Base-by-base conservation (phyloP, 2,329 filamentous ascomycete species). In the Aspergillus glaucus region DNA sequence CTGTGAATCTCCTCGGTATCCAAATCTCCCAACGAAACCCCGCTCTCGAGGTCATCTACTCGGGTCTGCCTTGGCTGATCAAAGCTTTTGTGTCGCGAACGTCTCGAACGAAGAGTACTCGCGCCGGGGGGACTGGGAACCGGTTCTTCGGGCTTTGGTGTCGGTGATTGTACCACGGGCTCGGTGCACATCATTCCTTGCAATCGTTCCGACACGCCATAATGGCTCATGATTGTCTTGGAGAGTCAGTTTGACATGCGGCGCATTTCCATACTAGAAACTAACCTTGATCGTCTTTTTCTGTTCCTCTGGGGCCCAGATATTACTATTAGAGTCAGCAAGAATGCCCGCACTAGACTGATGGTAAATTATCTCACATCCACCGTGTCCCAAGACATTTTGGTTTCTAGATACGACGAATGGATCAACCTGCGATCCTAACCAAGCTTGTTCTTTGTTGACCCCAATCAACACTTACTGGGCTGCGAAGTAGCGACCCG, bases 191-290 rank as follows among this genome's bases (percentile, higher is more conserved):
- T 84, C 60, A 88, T 72, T 5, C 78, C 80, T 15, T 79, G 73
- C 12, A 89, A 70, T 45, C 86, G 76, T 24, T 79, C 79, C 0
- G 86, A 87, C 56, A 90, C 85, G 42, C 79, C 79, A 62, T 88
- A 90, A 44, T 79, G 74, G 32, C 72, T 69, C 14, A 80, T 82
- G 21, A 89, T 74, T 3, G 66, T 56, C 56, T 73, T 14, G 7
- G 4, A 1, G 39, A 17, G 44, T 59, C 36, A 57, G 48, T 26
- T 50, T 22, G 8, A 14, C 17, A 41, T 44, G 41, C 21, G 10
- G 22, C 24, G 15, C 10, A 44, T 3, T 22, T 28, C 6, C 3
- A 34, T 4, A 30, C 10, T 7, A 7, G 19, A 12, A 12, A 30
- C 52, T 37, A 15, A 75, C 69, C 55, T 74, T 71, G 41, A 89